phyloP scores from a whole-genome alignment of 257 asterid species.

The Rauvolfia tetraphylla region DNA sequence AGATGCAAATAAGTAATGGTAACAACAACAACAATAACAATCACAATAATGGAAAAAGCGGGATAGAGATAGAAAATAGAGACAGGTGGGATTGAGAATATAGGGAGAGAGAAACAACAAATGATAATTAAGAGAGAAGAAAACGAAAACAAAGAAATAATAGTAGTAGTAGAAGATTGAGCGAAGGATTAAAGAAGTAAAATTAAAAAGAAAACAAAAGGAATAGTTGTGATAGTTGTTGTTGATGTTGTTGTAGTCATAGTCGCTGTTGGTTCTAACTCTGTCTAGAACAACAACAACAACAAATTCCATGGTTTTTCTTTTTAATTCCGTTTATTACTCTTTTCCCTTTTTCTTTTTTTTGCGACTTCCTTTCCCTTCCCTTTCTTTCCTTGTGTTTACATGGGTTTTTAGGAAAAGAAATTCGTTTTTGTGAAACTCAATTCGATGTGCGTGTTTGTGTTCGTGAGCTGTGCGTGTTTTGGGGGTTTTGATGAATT shows the following conservation, averaged over 20 bases:
- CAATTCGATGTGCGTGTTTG: background rate
- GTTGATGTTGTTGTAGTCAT: conserved; percentile 17
- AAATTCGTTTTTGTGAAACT: too few relatives aligned
- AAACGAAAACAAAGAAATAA: conserved; percentile 10
- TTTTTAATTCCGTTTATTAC: background rate
- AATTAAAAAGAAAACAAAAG: conserved; percentile 10
- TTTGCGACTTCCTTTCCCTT: background rate
- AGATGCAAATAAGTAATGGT: conserved; percentile 6
- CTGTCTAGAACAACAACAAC: conserved; percentile 17
- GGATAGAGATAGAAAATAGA: conserved; percentile 16
- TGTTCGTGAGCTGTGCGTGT: background rate
- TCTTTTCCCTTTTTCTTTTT: background rate
- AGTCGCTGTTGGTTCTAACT: conserved; percentile 15
- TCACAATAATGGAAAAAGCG: conserved; percentile 3
- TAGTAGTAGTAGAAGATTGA: conserved; percentile 13
- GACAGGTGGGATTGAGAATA: conserved; percentile 16
- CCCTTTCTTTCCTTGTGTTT: background rate
- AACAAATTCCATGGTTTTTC: conserved; percentile 17
- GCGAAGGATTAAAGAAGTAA: conserved; percentile 3
- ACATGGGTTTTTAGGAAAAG: background rate
- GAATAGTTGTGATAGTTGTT: conserved; percentile 6
- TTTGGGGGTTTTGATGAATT: background rate
- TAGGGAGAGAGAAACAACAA: conserved; percentile 14
- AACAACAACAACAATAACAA: conserved; percentile 12
- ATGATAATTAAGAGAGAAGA: conserved; percentile 20